Percentiles rank a stretch among this genome's conserved stretches.
phyloP scores from a whole-genome alignment of 805 yeast genomes.

The Blastobotrys parvus region DNA sequence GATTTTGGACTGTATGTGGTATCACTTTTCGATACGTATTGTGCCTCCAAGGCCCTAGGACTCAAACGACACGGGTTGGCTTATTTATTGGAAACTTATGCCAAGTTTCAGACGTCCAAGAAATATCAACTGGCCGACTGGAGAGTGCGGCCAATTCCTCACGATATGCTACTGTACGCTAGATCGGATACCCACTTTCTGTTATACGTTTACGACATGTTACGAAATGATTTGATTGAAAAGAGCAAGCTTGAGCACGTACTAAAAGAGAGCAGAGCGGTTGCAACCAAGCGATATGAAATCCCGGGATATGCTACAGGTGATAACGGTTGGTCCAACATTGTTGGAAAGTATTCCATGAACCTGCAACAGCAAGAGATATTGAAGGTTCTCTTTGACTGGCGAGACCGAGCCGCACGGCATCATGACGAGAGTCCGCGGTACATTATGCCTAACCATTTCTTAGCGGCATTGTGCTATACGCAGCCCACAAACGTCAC shows the following conservation, averaged over 20 bases:
- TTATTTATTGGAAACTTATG: conserved; percentile 68
- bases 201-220: conserved; percentile 65
- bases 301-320: conserved; percentile 52
- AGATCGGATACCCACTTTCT: conserved; percentile 92
- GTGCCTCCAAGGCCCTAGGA: conserved; percentile 75
- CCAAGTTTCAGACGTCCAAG: conserved; percentile 80
- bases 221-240: conserved; percentile 54
- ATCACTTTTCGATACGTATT: conserved; percentile 83
- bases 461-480: conserved; percentile 53
- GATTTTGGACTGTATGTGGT: conserved; percentile 90
- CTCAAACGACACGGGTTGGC: conserved; percentile 81
- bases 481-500: conserved; percentile 50
- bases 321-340: conserved; percentile 48
- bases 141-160: conserved; percentile 79
- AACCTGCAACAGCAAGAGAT: conserved; percentile 45
- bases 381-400: conserved; percentile 54
- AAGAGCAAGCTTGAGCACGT: conserved; percentile 41
- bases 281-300: conserved; percentile 76
- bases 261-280: conserved; percentile 64
- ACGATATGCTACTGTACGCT: conserved; percentile 76
- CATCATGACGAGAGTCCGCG: conserved; percentile 75
- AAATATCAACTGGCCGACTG: conserved; percentile 96
- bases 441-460: conserved; percentile 75
- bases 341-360: conserved; percentile 60
- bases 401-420: conserved; percentile 81